These are phyloP conservation scores for Metschnikowia picachoensis DNA, from an alignment of 805 yeast genomes.

Conservation along the genomic window DNA sequence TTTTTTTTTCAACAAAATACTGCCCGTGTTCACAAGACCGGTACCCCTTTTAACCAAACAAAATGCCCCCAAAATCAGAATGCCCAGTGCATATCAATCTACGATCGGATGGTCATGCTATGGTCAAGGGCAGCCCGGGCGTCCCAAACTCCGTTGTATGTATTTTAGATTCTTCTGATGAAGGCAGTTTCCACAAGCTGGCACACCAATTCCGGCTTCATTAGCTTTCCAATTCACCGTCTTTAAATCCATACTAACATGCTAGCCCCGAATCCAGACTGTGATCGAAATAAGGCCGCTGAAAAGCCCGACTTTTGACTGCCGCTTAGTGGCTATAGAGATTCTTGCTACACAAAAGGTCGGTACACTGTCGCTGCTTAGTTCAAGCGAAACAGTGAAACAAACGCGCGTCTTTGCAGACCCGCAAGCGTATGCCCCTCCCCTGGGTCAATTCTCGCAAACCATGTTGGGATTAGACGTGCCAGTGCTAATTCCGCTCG, in stretches of 20 bases:
- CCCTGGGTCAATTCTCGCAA: slow-evolving; percentile 36
- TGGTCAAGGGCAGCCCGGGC: slow-evolving; percentile 67
- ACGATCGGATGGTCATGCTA: slow-evolving; percentile 49
- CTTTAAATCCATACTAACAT: slow-evolving; percentile 11
- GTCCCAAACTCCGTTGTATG: slow-evolving; percentile 49
- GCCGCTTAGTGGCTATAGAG: slow-evolving; percentile 47
- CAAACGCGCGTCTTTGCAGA: slow-evolving; percentile 34
- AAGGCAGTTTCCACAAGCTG: too few species aligned
- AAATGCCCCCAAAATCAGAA: slow-evolving; percentile 16
- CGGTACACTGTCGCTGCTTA: slow-evolving; percentile 35
- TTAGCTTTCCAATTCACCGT: not conserved
- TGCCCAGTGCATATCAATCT: slow-evolving; percentile 34
- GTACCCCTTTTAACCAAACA: not conserved
- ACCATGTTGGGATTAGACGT: slow-evolving; percentile 52
- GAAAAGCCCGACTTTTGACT: slow-evolving; percentile 42
- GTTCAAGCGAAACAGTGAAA: slow-evolving; percentile 32
- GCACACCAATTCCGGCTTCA: not conserved
- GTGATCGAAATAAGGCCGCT: slow-evolving; percentile 51
- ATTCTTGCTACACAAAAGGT: slow-evolving; percentile 51
- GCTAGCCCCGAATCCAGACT: slow-evolving; percentile 54
- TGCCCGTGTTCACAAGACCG: not conserved
- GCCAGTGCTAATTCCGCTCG: slow-evolving; percentile 55
- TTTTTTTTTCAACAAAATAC: too few species aligned
- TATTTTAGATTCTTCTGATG: not conserved
- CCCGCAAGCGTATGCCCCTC: slow-evolving; percentile 34